Conservation (phyloP, 108 stramenopile species). For the Nannochloropsis oceanica region DNA sequence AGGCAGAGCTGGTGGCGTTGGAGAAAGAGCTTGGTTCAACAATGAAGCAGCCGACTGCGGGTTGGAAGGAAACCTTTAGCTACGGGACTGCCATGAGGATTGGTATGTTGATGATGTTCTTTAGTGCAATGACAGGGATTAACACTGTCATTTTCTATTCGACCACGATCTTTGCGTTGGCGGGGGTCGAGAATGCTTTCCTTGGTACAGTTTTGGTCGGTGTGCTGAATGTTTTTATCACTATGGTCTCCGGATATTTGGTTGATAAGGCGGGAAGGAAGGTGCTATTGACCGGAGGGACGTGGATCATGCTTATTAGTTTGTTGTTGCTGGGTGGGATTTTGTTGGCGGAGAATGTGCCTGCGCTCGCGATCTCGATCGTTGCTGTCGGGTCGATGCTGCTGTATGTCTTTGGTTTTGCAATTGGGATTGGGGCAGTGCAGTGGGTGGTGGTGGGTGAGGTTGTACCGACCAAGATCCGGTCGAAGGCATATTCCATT, state of each 20-base stretch:
- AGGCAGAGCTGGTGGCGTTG: constrained; percentile 3
- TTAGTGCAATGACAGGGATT: constrained; percentile 66
- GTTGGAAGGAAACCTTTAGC: neutral
- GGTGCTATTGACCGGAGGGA: constrained; percentile 19
- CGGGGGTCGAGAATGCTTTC: constrained; percentile 46
- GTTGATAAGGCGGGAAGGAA: constrained; percentile 27
- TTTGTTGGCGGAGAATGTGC: constrained; percentile 1
- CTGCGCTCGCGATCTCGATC: neutral
- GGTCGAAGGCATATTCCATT: constrained; percentile 24
- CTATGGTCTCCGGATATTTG: constrained; percentile 2
- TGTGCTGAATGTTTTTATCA: constrained; percentile 15
- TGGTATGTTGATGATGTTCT: constrained; percentile 58
- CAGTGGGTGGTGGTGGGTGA: constrained; percentile 32
- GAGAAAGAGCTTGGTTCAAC: neutral
- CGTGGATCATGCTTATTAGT: constrained; percentile 12
- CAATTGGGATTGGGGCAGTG: constrained; percentile 26
- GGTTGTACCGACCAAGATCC: constrained; percentile 33
- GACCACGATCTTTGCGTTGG: constrained; percentile 59
- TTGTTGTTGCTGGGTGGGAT: constrained; percentile 5
- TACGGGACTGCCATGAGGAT: constrained; percentile 41
- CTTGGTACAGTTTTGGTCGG: constrained; percentile 23
- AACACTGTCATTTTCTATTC: constrained; percentile 85
- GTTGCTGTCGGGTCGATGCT: constrained; percentile 28
- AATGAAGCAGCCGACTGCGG: neutral
- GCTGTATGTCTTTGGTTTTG: constrained; percentile 32